Conservation (phyloP, 345 rosid species). For the Bruguiera sexangula region DNA sequence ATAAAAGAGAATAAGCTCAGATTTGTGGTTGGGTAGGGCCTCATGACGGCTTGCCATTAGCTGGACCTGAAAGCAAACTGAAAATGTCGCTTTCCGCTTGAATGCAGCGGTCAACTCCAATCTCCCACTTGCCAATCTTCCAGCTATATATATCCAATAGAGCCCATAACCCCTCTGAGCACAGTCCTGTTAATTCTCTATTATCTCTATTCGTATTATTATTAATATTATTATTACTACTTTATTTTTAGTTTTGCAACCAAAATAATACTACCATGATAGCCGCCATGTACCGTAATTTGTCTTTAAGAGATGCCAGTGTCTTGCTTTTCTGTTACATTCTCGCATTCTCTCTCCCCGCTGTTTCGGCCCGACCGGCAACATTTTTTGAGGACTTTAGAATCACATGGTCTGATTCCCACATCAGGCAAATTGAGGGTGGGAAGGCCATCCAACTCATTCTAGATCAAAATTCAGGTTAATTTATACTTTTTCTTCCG, state of each 20-base stretch:
- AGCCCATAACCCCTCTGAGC: slow-evolving; percentile 19
- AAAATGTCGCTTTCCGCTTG: slow-evolving; percentile 33
- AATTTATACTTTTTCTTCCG: slow-evolving; percentile 4
- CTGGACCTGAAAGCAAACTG: slow-evolving; percentile 61
- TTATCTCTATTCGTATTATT: neutral
- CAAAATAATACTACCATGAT: neutral
- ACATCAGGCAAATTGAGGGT: slow-evolving; percentile 58
- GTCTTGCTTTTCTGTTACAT: slow-evolving; percentile 22
- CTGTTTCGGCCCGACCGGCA: slow-evolving; percentile 48
- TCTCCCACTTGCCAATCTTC: slow-evolving; percentile 11
- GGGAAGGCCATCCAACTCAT: slow-evolving; percentile 77
- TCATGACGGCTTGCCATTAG: slow-evolving; percentile 64
- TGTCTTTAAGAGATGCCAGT: neutral
- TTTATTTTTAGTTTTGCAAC: neutral
- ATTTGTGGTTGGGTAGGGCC: slow-evolving; percentile 40
- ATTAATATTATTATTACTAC: neutral
- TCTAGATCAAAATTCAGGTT: slow-evolving; percentile 83
- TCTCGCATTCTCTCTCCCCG: slow-evolving; percentile 24
- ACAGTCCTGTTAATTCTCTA: neutral
- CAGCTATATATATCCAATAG: slow-evolving; percentile 14
- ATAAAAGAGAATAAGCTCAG: neutral
- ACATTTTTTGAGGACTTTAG: slow-evolving; percentile 63
- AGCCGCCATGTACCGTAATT: slow-evolving; percentile 15
- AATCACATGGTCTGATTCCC: slow-evolving; percentile 70
- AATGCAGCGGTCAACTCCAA: slow-evolving; percentile 33